Evolutionary conservation across 805 yeast genomes (phyloP), one percentile per base, ranked within the genome.

Genomic region (Kuraishia molischiana): DNA sequence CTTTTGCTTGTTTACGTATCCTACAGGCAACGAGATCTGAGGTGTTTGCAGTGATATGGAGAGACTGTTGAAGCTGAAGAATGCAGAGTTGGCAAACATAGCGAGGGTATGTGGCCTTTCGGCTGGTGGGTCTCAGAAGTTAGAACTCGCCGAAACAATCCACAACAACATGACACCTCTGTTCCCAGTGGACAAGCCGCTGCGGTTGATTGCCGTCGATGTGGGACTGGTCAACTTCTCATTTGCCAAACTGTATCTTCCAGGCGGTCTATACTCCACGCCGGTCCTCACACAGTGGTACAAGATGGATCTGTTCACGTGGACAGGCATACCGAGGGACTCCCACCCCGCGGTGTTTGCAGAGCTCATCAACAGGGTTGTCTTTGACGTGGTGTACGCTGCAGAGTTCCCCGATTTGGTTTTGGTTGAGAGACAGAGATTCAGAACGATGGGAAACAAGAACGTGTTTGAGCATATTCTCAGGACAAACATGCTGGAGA

Each of bases 381-480:
- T 47, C 13, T 51, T 42, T 24, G 43, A 42, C 4, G 41, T 49
- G 29, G 47, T 53, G 24, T 45, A 42, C 38, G 26, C 24, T 5
- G 18, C 21, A 9, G 19, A 19, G 10, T 4, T 13, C 1, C 69
- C 75, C 0, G 67, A 67, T 40, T 49, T 65, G 3, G 61, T 73
- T 3, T 47, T 77, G 9, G 55, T 78, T 3, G 85, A 79, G 46
- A 49, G 75, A 40, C 85, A 79, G 50, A 48, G 85, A 29, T 59
- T 69, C 30, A 59, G 84, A 36, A 62, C 74, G 0, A 55, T 54
- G 44, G 71, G 79, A 0, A 58, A 69, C 2, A 57, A 61, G 9
- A 53, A 51, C 14, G 67, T 78, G 1, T 56, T 72, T 4, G 79
- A 76, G 38, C 64, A 67, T 39, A 66, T 77, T 3, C 49, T 77